Percentiles rank a stretch among this genome's conserved stretches.
phyloP scores from a whole-genome alignment of 2,329 filamentous ascomycete species.

The Fusarium algeriense region DNA sequence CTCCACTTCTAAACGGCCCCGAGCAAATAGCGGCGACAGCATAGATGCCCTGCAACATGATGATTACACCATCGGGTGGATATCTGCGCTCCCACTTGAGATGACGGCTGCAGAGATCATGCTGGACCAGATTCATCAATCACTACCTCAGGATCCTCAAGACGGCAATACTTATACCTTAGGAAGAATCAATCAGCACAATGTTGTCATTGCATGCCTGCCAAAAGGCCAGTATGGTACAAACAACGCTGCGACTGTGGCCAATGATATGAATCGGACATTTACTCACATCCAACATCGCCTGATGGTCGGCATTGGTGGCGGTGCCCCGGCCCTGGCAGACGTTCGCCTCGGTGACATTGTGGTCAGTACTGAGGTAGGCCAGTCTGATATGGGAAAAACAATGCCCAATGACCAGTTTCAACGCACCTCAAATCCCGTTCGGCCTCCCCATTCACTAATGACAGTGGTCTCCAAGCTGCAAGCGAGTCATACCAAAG shows the following conservation, averaged over 20 bases:
- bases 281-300: slow-evolving; percentile 50
- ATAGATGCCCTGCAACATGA: background rate
- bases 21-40: background rate
- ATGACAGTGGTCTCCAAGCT: slow-evolving; percentile 25
- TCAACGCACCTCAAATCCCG: background rate
- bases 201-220: slow-evolving; percentile 47
- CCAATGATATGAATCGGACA: slow-evolving; percentile 52
- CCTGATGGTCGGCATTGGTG: slow-evolving; percentile 45
- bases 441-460: background rate
- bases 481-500: background rate
- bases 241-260: slow-evolving; percentile 40
- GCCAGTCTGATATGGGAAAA: slow-evolving; percentile 47
- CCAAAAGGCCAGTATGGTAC: slow-evolving; percentile 33
- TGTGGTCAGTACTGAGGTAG: slow-evolving; percentile 42
- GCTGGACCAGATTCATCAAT: slow-evolving; percentile 43
- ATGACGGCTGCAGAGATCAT: slow-evolving; percentile 45
- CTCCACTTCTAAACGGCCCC: background rate
- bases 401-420: slow-evolving; percentile 5
- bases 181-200: slow-evolving; percentile 37
- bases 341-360: slow-evolving; percentile 47
- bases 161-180: slow-evolving; percentile 46
- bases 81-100: slow-evolving; percentile 48
- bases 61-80: slow-evolving; percentile 50
- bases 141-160: background rate
- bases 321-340: slow-evolving; percentile 14